phyloP scores from a whole-genome alignment of 2,329 filamentous ascomycete species.

The Microascus cirrosus region DNA sequence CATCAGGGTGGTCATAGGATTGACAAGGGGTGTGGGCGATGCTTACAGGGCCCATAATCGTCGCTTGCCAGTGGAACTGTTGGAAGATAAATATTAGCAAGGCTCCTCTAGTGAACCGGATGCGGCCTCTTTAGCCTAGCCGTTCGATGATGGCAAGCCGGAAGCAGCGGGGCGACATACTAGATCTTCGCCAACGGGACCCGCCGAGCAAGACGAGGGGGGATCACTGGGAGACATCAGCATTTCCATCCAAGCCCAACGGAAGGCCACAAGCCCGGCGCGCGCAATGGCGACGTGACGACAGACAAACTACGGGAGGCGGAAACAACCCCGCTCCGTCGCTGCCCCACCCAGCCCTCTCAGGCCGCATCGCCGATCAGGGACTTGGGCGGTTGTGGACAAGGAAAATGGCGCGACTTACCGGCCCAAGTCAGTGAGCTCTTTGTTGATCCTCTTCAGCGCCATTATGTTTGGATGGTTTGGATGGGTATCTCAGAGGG shows the following conservation, averaged over 20 bases:
- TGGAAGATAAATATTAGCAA: background rate
- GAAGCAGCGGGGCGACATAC: slow-evolving; percentile 48
- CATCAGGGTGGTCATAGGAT: background rate
- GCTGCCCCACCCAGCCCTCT: background rate
- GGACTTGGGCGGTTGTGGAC: background rate
- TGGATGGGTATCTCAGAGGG: slow-evolving; percentile 1
- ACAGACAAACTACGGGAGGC: background rate
- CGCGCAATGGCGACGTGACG: background rate
- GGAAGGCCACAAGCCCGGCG: slow-evolving; percentile 7
- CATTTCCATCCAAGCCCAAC: slow-evolving; percentile 14
- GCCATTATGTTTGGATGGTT: slow-evolving; percentile 50
- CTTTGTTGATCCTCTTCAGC: slow-evolving; percentile 92
- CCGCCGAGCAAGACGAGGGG: slow-evolving; percentile 96
- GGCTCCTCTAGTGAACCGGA: background rate
- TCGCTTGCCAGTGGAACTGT: slow-evolving; percentile 99
- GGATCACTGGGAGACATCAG: slow-evolving; percentile 58
- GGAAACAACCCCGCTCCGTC: background rate
- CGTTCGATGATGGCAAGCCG: background rate
- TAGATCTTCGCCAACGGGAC: slow-evolving; percentile 93
- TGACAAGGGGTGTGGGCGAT: slow-evolving; percentile 10
- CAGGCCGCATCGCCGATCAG: background rate
- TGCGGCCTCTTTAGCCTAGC: background rate
- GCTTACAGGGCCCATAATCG: slow-evolving; percentile 98
- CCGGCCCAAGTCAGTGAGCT: slow-evolving; percentile 83
- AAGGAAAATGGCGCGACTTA: slow-evolving; percentile 28